A percentile compares a stretch with the other conserved stretches of the same genome.
Conservation (phyloP, 108 stramenopile genomes). For the Cyclotella choctawhatcheeana region DNA sequence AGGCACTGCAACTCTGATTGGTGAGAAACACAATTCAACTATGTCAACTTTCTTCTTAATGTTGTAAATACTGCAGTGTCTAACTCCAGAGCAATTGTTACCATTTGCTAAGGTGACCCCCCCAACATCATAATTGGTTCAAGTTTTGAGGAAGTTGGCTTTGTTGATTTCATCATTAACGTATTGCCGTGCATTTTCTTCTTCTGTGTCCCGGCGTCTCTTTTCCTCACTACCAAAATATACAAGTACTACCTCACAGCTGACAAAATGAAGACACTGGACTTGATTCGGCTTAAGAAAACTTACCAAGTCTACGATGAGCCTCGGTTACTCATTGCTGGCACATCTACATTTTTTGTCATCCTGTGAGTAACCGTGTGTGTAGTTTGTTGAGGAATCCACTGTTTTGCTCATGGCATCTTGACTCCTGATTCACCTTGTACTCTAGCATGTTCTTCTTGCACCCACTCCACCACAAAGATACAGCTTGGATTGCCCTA, state of each 20-base stretch:
- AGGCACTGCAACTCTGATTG: conserved; percentile 73
- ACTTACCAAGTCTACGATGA: conserved; percentile 64
- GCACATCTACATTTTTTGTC: conserved; percentile 54
- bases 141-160: conserved; percentile 63
- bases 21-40: too few relatives aligned
- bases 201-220: conserved; percentile 51
- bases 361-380: too few relatives aligned
- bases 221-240: conserved; percentile 45
- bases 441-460: conserved; percentile 79
- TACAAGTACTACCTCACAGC: conserved; percentile 49
- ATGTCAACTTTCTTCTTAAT: too few relatives aligned
- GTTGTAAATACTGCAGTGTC: too few relatives aligned
- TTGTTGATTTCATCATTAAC: conserved; percentile 72
- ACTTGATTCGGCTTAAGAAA: conserved; percentile 49
- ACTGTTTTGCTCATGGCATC: too few relatives aligned
- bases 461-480: conserved; percentile 74
- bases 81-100: too few relatives aligned
- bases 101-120: too few relatives aligned
- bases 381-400: too few relatives aligned
- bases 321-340: conserved; percentile 54
- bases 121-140: conserved; percentile 76
- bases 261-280: conserved; percentile 53
- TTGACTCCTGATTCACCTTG: too few relatives aligned
- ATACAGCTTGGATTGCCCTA: conserved; percentile 72
- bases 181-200: conserved; percentile 64